Conservation (phyloP, 768 basidiomycete genomes). For the Gyrodon lividus region DNA sequence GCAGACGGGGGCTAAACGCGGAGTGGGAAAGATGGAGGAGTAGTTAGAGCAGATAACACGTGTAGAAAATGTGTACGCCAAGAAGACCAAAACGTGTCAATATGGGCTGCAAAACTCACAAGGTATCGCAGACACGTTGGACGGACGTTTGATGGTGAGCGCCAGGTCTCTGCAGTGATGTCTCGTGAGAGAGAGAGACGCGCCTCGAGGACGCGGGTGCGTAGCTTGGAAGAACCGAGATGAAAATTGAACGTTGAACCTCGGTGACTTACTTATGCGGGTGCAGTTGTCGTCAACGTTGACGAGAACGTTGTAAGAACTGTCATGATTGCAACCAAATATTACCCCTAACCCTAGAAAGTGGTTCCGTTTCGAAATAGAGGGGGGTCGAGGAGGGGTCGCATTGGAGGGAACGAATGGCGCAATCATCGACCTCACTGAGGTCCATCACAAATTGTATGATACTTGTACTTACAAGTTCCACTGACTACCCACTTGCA, state of each 20-base stretch:
- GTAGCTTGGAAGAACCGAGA: neutral
- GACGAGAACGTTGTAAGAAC: too few species aligned
- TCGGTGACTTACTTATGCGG: neutral
- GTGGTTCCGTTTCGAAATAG: neutral
- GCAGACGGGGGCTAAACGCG: slow-evolving; percentile 18
- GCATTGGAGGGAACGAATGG: slow-evolving; percentile 3
- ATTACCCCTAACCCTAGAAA: slow-evolving; percentile 5
- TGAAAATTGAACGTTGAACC: neutral
- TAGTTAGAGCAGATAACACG: slow-evolving; percentile 43
- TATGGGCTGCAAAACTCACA: slow-evolving; percentile 17
- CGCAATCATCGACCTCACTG: too few species aligned
- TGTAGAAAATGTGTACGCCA: slow-evolving; percentile 40
- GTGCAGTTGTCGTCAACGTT: neutral
- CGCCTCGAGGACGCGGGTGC: neutral
- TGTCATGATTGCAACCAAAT: neutral
- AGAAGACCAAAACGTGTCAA: slow-evolving; percentile 9
- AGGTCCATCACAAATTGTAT: too few species aligned
- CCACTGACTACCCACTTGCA: too few species aligned
- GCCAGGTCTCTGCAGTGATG: neutral
- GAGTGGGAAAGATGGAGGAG: slow-evolving; percentile 39
- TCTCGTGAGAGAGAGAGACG: neutral
- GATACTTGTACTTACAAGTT: too few species aligned
- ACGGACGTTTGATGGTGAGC: neutral
- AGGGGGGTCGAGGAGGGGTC: slow-evolving; percentile 6
- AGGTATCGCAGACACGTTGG: slow-evolving; percentile 11